Evolutionary conservation across 805 yeast genomes (phyloP).

Genomic region (Pichia kluyveri): DNA sequence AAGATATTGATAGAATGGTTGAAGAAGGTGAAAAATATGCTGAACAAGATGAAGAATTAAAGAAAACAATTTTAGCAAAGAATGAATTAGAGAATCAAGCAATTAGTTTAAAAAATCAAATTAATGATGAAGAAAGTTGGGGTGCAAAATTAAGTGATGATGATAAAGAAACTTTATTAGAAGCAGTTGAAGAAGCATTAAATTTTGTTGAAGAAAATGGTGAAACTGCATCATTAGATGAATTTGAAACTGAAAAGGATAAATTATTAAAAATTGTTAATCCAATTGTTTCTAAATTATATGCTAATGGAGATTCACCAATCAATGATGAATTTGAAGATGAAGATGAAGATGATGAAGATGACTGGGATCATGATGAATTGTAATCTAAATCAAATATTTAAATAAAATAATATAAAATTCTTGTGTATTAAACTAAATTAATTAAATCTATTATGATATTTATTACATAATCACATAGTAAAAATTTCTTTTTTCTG

Average conservation of each 20-base stretch:
- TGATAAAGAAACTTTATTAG: constrained; percentile 81
- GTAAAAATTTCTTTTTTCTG: too few relatives aligned
- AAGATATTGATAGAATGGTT: constrained; percentile 95
- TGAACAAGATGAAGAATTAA: constrained; percentile 78
- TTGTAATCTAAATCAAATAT: constrained; percentile 26
- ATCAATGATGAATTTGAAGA: constrained; percentile 20
- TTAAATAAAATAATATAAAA: too few relatives aligned
- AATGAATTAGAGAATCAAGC: constrained; percentile 85
- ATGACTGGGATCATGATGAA: constrained; percentile 64
- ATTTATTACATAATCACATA: too few relatives aligned
- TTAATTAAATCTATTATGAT: too few relatives aligned
- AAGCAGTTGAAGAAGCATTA: constrained; percentile 78
- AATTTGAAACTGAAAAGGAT: constrained; percentile 86
- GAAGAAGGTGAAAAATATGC: constrained; percentile 94
- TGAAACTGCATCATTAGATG: constrained; percentile 85
- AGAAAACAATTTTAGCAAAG: constrained; percentile 81
- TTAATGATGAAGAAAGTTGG: constrained; percentile 41
- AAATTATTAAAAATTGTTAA: constrained; percentile 72
- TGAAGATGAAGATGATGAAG: constrained; percentile 45
- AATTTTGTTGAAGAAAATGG: constrained; percentile 59
- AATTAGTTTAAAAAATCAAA: constrained; percentile 66
- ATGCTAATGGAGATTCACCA: constrained; percentile 20
- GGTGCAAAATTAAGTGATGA: constrained; percentile 81
- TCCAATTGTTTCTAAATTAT: constrained; percentile 87
- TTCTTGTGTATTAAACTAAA: too few relatives aligned